Base-by-base conservation (phyloP, 148 eudicot species). In the Chenopodium suecicum region DNA sequence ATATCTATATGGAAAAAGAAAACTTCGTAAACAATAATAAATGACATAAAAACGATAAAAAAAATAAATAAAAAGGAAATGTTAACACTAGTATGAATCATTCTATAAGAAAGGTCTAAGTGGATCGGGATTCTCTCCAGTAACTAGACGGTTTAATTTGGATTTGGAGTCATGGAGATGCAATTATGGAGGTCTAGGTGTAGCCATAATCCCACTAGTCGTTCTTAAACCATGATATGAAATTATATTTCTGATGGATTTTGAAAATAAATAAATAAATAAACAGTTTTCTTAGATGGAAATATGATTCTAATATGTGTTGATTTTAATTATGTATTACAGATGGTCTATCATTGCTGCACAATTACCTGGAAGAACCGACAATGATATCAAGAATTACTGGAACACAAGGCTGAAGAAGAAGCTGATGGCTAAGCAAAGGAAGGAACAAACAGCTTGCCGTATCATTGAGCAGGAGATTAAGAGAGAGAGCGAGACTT, bases 281-380 rank as follows among this genome's bases (percentile, higher is more conserved):
- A 37, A 37, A 37, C 41, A 37, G 41, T 37, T 37, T 37, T 37
- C 7, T 13, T 50, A 50, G 14, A 50, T 50, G 56, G 56, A 13
- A 9, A 4, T 11, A 56, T 17, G 62, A 56, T 56, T 11, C 19
- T 56, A 6, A 75, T n/a, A 67, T 9, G 11, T 9, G 60, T 66
- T 68, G 37, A 31, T 27, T 68, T 67, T 70, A 23, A 25, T 69
- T 2, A 64, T 80, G 52, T 22, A 64, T 41, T 11, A 22, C 72
- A 93, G 97, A 81, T 93, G 97, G 97, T 93, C 97, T 19, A 86
- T 91, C 25, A 91, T 91, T 29, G 94, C 94, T 54, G 94, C 91
- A 44, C 92, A 91, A 67, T 80, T 91, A 78, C 91, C 92, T 0
- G 94, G 94, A 80, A 77, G 94, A 76, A 91, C 94, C 0, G 94